Conservation (phyloP, 345 rosid genomes). For the Ceriops tagal region DNA sequence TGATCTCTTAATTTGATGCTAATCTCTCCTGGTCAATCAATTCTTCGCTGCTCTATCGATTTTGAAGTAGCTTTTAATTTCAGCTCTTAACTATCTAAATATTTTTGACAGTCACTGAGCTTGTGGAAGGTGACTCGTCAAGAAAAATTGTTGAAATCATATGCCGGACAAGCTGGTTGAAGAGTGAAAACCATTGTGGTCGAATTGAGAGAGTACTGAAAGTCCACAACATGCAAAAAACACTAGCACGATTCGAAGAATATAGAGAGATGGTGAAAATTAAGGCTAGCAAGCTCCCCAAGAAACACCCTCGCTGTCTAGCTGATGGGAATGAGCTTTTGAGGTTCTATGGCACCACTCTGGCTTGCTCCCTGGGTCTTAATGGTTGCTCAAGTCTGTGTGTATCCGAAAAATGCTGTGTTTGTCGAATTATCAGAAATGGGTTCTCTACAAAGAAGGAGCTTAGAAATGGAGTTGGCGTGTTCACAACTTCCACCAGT, state of each 20-base stretch:
- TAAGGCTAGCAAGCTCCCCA: constrained; percentile 75
- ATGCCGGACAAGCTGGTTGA: constrained; percentile 85
- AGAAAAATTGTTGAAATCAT: constrained; percentile 98
- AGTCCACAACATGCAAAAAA: constrained; percentile 93
- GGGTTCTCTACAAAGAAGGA: constrained; percentile 86
- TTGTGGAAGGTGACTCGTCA: constrained; percentile 92
- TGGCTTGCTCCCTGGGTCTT: constrained; percentile 82
- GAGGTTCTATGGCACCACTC: constrained; percentile 82
- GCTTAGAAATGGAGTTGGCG: constrained; percentile 74
- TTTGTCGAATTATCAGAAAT: constrained; percentile 65
- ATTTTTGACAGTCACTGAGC: constrained; percentile 71
- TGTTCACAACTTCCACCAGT: constrained; percentile 91
- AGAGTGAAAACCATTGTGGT: constrained; percentile 82
- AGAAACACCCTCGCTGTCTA: constrained; percentile 91
- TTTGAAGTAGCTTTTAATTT: constrained; percentile 8
- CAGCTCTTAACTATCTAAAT: constrained; percentile 15
- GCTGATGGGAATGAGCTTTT: constrained; percentile 96
- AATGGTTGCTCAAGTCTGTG: constrained; percentile 80
- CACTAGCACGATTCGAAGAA: constrained; percentile 89
- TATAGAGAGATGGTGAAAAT: constrained; percentile 81
- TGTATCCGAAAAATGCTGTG: constrained; percentile 68
- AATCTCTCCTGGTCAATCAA: not conserved
- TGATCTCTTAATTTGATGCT: not conserved
- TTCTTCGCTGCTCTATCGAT: not conserved
- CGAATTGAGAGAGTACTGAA: constrained; percentile 87